phyloP scores from a whole-genome alignment of 176 grass and related monocot species.

The Poa pratensis region DNA sequence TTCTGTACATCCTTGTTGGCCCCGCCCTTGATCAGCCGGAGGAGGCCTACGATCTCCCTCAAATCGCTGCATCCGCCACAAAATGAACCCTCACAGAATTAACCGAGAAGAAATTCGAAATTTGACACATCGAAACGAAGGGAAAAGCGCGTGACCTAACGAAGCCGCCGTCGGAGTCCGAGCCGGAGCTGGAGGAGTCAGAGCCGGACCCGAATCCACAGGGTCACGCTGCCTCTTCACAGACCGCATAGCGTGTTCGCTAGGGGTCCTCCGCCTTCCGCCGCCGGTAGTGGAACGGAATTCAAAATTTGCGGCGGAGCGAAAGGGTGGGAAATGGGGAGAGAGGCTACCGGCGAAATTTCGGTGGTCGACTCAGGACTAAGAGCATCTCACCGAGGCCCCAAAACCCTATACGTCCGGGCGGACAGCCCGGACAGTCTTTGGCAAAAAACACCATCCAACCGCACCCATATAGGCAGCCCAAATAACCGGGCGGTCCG shows the following conservation, averaged over 20 bases:
- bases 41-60: constrained; percentile 57
- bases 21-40: constrained; percentile 73
- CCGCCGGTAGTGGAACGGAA: background rate
- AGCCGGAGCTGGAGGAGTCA: background rate
- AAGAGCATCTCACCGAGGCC: no score
- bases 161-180: constrained; percentile 31
- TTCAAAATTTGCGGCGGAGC: no score
- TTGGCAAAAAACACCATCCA: no score
- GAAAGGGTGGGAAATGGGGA: no score
- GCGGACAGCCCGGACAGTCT: no score
- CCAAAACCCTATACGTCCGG: no score
- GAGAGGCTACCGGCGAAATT: no score
- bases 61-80: constrained; percentile 54
- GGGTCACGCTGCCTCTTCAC: constrained; percentile 6
- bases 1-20: constrained; percentile 60
- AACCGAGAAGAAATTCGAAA: background rate
- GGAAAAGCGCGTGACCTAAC: constrained; percentile 32
- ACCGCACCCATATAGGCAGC: no score
- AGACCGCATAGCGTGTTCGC: background rate
- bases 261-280: background rate
- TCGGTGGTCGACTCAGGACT: no score
- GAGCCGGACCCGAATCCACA: background rate
- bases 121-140: background rate
- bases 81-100: background rate
- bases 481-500: no score